Evolutionary conservation across 1,284 basidiomycete species (phyloP).

Genomic region (Abortiporus biennis): DNA sequence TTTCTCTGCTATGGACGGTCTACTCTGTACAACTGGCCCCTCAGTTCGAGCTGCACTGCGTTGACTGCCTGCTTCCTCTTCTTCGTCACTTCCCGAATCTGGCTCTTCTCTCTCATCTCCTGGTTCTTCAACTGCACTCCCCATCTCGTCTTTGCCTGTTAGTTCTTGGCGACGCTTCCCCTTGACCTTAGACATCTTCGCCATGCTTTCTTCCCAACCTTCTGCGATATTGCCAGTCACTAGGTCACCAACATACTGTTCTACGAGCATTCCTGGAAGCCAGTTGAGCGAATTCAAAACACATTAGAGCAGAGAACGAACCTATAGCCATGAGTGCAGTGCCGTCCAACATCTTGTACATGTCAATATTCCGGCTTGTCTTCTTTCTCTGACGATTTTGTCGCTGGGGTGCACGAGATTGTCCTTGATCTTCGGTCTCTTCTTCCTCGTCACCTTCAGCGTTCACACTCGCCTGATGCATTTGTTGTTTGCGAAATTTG

Average conservation of each 20-base stretch:
- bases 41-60: no score
- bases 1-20: no score
- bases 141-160: no score
- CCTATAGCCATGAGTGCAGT: conserved; percentile 67
- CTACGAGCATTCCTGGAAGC: conserved; percentile 54
- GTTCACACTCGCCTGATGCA: not conserved
- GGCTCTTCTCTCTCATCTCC: conserved; percentile 8
- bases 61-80: no score
- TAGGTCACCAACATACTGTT: conserved; percentile 49
- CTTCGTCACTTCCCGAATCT: conserved; percentile 5
- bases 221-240: conserved; percentile 34
- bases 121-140: not conserved
- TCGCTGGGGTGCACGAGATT: conserved; percentile 4
- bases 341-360: conserved; percentile 71
- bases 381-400: conserved; percentile 3
- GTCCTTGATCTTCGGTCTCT: conserved; percentile 16
- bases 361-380: conserved; percentile 36
- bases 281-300: not conserved
- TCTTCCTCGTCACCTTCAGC: conserved; percentile 12
- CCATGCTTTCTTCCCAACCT: conserved; percentile 35
- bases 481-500: conserved; percentile 21
- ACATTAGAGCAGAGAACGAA: conserved; percentile 22
- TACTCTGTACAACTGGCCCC: no score
- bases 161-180: no score
- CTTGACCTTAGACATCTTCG: no score